These are phyloP conservation scores for Tephrocybe sp. DNA, from an alignment of 768 basidiomycete species.

Conservation along the genomic window DNA sequence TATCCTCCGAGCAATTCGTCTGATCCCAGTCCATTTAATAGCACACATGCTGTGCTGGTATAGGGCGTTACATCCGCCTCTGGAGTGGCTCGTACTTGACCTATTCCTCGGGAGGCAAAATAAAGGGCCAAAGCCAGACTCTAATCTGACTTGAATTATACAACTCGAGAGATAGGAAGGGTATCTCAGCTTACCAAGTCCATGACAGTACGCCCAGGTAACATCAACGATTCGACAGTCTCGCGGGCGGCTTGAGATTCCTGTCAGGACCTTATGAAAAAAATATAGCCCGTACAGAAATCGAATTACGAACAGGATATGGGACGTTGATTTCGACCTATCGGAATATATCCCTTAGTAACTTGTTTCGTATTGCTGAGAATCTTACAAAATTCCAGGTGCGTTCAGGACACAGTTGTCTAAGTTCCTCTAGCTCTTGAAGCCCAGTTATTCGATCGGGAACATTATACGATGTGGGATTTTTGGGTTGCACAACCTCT, in stretches of 20 bases:
- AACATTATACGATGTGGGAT: constrained; percentile 58
- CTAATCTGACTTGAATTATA: constrained; percentile 36
- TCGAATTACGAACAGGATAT: constrained; percentile 49
- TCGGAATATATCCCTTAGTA: background rate
- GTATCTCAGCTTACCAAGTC: constrained; percentile 66
- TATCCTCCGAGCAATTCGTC: constrained; percentile 97
- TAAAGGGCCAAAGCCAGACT: constrained; percentile 90
- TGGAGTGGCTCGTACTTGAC: constrained; percentile 43
- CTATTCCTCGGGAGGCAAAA: constrained; percentile 84
- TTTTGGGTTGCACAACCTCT: constrained; percentile 15
- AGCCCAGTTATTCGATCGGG: constrained; percentile 87
- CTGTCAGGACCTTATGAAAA: constrained; percentile 32
- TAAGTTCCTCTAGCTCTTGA: constrained; percentile 74
- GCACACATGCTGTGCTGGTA: constrained; percentile 71
- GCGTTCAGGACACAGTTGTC: constrained; percentile 70
- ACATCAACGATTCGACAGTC: constrained; percentile 69
- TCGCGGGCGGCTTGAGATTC: constrained; percentile 61
- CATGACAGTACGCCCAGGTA: constrained; percentile 80
- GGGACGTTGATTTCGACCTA: constrained; percentile 86
- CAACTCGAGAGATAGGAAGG: background rate
- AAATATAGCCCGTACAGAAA: background rate
- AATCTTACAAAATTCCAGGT: constrained; percentile 84
- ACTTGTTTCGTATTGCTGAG: background rate
- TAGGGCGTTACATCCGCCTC: constrained; percentile 49
- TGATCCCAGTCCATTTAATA: constrained; percentile 89